Percentiles rank a stretch among this genome's conserved stretches.
Evolutionary conservation across 257 asterid genomes (phyloP).

Genomic region (Solanum raphanifolium): DNA sequence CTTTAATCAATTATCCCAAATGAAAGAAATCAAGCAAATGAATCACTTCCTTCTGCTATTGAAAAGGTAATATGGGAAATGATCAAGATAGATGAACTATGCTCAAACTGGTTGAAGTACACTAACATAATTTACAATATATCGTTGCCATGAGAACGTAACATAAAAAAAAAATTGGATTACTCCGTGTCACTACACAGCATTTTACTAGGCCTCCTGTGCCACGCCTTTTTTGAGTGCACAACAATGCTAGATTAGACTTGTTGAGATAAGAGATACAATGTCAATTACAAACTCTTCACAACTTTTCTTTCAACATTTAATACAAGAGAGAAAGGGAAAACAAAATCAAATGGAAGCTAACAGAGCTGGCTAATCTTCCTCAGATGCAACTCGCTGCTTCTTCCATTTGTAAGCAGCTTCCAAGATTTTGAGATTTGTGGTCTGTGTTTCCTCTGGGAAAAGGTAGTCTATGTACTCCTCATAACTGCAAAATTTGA

Average conservation of each 20-base stretch:
- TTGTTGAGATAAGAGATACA: not conserved
- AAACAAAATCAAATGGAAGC: not conserved
- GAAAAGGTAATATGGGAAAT: not conserved
- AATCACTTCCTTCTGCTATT: not conserved
- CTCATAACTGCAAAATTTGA: constrained; percentile 54
- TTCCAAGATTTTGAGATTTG: constrained; percentile 69
- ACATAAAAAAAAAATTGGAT: not conserved
- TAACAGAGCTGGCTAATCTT: constrained; percentile 25
- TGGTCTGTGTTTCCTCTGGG: constrained; percentile 79
- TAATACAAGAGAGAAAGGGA: not conserved
- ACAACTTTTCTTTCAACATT: not conserved
- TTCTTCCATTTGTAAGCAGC: constrained; percentile 96
- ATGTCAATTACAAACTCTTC: not conserved
- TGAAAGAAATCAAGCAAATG: not conserved
- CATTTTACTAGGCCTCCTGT: not conserved
- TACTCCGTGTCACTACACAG: not conserved
- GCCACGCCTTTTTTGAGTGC: not conserved
- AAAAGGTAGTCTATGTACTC: constrained; percentile 79
- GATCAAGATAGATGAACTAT: not conserved
- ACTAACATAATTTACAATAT: not conserved
- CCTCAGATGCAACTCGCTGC: constrained; percentile 41
- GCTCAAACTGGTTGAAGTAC: not conserved
- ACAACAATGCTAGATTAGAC: not conserved
- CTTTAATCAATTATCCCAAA: not conserved
- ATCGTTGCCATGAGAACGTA: not conserved